phyloP scores from a whole-genome alignment of 2,329 filamentous ascomycete genomes.

The Macrophomina pseudophaseolina region DNA sequence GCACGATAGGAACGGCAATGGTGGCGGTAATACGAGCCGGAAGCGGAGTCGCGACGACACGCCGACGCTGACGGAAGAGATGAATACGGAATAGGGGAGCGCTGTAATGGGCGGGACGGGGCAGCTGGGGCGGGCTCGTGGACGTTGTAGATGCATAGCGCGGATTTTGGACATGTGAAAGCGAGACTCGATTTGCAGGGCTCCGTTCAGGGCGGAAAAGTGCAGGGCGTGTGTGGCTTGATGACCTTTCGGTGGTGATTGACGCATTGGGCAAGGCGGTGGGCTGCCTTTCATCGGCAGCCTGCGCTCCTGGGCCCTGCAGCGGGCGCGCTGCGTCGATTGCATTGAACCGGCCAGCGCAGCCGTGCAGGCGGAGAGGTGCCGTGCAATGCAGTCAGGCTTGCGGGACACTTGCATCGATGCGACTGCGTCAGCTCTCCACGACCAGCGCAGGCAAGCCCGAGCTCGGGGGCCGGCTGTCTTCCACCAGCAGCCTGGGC shows the following conservation, averaged over 20 bases:
- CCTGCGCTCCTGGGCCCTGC: neutral
- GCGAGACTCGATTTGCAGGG: neutral
- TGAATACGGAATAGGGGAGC: conserved; percentile 22
- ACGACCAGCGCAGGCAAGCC: no score
- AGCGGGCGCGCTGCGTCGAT: neutral
- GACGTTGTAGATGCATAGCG: conserved; percentile 14
- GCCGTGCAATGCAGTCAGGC: no score
- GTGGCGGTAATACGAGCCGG: conserved; percentile 6
- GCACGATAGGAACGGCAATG: neutral
- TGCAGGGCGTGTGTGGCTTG: neutral
- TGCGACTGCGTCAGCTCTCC: no score
- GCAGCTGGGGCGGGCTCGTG: neutral
- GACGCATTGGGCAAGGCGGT: conserved; percentile 10
- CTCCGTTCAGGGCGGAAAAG: neutral
- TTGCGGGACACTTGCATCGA: no score
- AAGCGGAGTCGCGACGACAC: conserved; percentile 20
- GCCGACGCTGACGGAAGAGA: conserved; percentile 15
- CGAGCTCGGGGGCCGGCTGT: neutral
- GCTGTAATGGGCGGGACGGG: neutral
- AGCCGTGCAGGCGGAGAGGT: no score
- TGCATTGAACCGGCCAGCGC: no score
- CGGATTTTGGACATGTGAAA: neutral
- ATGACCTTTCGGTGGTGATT: no score
- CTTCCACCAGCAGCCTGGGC: neutral
- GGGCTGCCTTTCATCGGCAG: neutral